Base-by-base conservation (phyloP, 148 eudicot genomes). In the Polygonum aviculare region DNA sequence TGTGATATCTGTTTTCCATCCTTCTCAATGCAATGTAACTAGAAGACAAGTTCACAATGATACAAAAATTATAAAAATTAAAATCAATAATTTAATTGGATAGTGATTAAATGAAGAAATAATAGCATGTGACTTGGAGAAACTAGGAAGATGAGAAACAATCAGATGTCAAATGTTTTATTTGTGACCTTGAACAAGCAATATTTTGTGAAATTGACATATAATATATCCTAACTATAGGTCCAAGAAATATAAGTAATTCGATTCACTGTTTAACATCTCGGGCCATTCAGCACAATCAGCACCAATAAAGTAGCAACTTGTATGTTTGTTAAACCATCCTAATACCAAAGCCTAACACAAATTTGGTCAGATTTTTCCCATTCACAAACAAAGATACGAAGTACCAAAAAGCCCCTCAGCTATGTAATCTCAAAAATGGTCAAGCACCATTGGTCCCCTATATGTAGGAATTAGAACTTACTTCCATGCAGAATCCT, bases 401-500 rank as follows among this genome's bases (percentile, higher is more conserved):
- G 16, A 62, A 26, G 39, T 31, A 5, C 69, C 69, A 62, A 62
- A 62, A 16, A 62, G 21, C 69, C 69, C 38, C 38, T 62, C 69
- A 62, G 69, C 38, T 62, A 33, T 62, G 38, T 22, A n/a, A 62
- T n/a, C 69, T 62, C 18, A 62, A 26, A 26, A 18, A 2, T 9
- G 1, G 26, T 7, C 69, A 62, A 62, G 6, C 16, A 26, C 39
- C 69, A 62, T 11, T 12, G 38, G 15, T 62, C 36, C 19, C 60
- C 60, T 54, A 12, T 62, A 10, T 1, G 36, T 62, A 22, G 69
- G 39, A 62, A 62, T 8, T 19, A 76, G 72, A 62, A 87, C 94
- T 88, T 83, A 95, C 99, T 83, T 93, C 99, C 94, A 93, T 88
- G 80, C 84, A 79, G 81, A 92, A 95, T 69, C 99, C 99, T 47